Evolutionary conservation across 2,329 filamentous ascomycete species (phyloP).

Genomic region (Huntiella savannae): DNA sequence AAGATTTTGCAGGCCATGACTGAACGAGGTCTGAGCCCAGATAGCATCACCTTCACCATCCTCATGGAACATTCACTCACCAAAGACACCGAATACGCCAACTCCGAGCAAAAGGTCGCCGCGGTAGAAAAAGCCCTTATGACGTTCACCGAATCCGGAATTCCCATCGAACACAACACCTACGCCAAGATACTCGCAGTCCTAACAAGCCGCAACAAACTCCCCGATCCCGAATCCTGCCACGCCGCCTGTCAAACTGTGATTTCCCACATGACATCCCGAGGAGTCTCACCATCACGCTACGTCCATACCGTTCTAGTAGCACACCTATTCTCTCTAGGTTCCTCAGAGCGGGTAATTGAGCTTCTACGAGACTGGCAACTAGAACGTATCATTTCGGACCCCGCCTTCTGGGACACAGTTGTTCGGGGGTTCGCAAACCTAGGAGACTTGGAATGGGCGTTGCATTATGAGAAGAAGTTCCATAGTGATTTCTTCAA

Average conservation of each 20-base stretch:
- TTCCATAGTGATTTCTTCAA: constrained; percentile 28
- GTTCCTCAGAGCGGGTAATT: constrained; percentile 39
- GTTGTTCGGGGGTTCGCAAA: constrained; percentile 47
- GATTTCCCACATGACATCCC: constrained; percentile 39
- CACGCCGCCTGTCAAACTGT: constrained; percentile 23
- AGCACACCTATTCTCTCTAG: constrained; percentile 42
- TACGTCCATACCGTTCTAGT: constrained; percentile 61
- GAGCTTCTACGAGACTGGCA: constrained; percentile 38
- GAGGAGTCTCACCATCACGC: constrained; percentile 33
- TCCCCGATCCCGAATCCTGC: constrained; percentile 15
- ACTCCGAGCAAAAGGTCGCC: constrained; percentile 27
- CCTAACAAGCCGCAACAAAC: constrained; percentile 23
- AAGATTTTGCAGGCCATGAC: constrained; percentile 41
- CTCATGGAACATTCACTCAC: constrained; percentile 41
- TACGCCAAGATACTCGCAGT: constrained; percentile 54
- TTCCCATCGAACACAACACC: constrained; percentile 40
- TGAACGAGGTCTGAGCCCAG: constrained; percentile 31
- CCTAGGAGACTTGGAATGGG: constrained; percentile 29
- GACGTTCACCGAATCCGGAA: constrained; percentile 35
- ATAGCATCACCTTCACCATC: constrained; percentile 55
- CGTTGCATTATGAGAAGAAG: constrained; percentile 22
- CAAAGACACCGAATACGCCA: constrained; percentile 14
- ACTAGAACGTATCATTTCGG: constrained; percentile 20
- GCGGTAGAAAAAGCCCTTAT: constrained; percentile 35
- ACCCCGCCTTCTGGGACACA: constrained; percentile 51